Base-by-base conservation (phyloP, 352 stramenopile genomes). In the Ochromonadaceae sp. region DNA sequence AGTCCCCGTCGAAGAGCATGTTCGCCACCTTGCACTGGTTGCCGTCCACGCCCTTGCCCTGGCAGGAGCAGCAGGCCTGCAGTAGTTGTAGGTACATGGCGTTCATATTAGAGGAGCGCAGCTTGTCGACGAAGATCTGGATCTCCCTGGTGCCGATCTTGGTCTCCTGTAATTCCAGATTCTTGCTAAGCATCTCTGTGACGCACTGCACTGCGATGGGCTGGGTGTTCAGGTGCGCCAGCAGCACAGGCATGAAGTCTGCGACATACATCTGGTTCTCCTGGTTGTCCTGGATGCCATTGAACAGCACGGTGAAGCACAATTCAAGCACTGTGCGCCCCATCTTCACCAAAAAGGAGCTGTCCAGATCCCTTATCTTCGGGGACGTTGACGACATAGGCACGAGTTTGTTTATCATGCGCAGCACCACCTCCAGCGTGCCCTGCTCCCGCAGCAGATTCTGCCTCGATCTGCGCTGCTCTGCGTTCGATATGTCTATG, bases 181-280 rank as follows among this genome's bases (percentile, higher is more conserved):
- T 73, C 2, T 39, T 65, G 32, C 49, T 48, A 2, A 73, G 65
- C 68, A 73, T 73, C 31, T 73, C 59, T 1, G 57, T 56, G 2
- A 73, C 36, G 56, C 49, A 70, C 32, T 50, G 36, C 1, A 26
- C 48, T 4, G 68, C 68, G 2, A 70, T 43, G 40, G 38, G 53
- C 39, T 65, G 61, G 32, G 50, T 48, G 26, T 31, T 42, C 10
- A 65, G 25, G 61, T 73, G 62, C 2, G 38, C 36, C 17, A 73
- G 25, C 30, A 73, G 55, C 0, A 72, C 40, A 28, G 41, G 58
- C 25, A 73, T 65, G 58, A 61, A 39, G 39, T 70, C 58, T 25
- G 66, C 68, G 36, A 73, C 48, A 66, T 68, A 39, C 66, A 73
- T 73, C 67, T 73, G 68, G 65, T 70, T 73, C 12, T 36, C 34